phyloP scores from a whole-genome alignment of 768 basidiomycete species.

The Trametes meyenii region DNA sequence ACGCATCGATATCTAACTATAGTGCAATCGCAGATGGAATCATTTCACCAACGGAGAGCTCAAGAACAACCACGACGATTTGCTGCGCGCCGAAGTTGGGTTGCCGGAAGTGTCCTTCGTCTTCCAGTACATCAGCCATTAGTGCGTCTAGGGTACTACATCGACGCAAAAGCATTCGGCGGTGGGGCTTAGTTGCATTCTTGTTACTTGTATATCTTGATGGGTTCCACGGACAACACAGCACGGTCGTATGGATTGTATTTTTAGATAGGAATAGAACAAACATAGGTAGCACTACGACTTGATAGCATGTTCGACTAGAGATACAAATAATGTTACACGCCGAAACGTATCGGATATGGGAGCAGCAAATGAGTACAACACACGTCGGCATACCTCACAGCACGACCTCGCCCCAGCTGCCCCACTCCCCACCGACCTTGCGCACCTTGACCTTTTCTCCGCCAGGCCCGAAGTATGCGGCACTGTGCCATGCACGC shows the following conservation, averaged over 20 bases:
- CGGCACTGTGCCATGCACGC: constrained; percentile 75
- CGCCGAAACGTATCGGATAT: constrained; percentile 13
- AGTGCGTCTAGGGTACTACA: constrained; percentile 21
- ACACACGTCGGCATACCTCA: constrained; percentile 32
- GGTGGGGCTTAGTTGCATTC: background rate
- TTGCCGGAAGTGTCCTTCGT: constrained; percentile 88
- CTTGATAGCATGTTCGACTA: constrained; percentile 23
- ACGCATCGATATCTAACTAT: background rate
- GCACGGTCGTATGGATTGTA: constrained; percentile 9
- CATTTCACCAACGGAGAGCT: constrained; percentile 91
- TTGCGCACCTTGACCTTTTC: constrained; percentile 77
- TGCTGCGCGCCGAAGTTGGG: constrained; percentile 88
- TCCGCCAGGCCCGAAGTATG: constrained; percentile 78
- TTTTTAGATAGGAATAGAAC: background rate
- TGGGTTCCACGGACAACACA: background rate
- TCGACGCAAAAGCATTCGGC: background rate
- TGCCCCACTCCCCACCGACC: constrained; percentile 71
- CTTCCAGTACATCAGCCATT: constrained; percentile 95
- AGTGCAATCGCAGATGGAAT: constrained; percentile 74
- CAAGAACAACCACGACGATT: constrained; percentile 91
- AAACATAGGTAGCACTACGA: background rate
- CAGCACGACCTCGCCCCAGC: constrained; percentile 67
- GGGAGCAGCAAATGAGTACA: background rate
- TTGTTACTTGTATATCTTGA: background rate
- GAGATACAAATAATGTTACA: constrained; percentile 30